Evolutionary conservation across 148 eudicot species (phyloP).

Genomic region (Oxyria digyna): DNA sequence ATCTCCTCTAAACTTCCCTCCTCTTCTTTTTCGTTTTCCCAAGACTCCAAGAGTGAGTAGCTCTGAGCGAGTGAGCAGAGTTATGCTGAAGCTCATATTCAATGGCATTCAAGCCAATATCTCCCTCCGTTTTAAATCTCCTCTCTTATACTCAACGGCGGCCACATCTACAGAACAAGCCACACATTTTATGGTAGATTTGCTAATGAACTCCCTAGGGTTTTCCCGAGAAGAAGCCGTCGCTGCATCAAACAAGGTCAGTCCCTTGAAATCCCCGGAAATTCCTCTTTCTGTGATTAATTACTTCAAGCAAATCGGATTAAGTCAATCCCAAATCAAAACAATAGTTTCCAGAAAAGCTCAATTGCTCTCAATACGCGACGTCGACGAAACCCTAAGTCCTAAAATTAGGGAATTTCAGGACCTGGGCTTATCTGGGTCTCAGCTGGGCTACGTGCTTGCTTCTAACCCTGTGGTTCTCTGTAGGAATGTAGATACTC

Average conservation of each 20-base stretch:
- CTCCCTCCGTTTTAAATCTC: not conserved
- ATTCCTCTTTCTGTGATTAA: constrained; percentile 8
- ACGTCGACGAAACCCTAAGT: constrained; percentile 15
- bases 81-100: too few species aligned
- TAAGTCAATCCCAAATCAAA: constrained; percentile 11
- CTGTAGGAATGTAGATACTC: not conserved
- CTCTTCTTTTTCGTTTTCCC: too few species aligned
- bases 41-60: too few species aligned
- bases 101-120: not conserved
- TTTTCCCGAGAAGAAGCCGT: constrained; percentile 16
- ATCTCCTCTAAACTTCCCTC: too few species aligned
- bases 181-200: constrained; percentile 12
- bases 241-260: constrained; percentile 9
- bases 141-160: not conserved
- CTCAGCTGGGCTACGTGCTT: constrained; percentile 7
- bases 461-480: not conserved
- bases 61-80: too few species aligned
- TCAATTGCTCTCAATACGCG: constrained; percentile 1
- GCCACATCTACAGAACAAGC: not conserved
- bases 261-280: constrained; percentile 11
- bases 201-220: constrained; percentile 13
- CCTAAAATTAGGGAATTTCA: constrained; percentile 15
- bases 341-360: not conserved
- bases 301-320: constrained; percentile 4
- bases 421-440: constrained; percentile 13